Percentiles rank a stretch among this genome's conserved stretches.
Conservation (phyloP, 257 asterid genomes). For the Linaria vulgaris region DNA sequence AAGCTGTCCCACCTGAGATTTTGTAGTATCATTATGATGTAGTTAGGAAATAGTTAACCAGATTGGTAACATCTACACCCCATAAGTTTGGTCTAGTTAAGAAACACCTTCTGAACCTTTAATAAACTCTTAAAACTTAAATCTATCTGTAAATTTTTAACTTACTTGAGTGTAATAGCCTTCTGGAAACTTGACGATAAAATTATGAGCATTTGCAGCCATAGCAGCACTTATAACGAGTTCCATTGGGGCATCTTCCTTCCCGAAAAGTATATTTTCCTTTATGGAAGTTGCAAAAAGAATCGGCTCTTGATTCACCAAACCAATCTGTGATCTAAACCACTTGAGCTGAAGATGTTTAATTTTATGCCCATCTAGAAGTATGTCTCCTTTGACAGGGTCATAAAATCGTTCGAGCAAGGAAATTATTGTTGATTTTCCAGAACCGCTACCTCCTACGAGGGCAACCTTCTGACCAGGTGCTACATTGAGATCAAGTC, state of each 20-base stretch:
- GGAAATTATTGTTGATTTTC: constrained; percentile 49
- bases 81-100: no score
- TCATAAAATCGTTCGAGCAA: constrained; percentile 57
- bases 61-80: neutral
- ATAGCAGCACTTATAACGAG: constrained; percentile 37
- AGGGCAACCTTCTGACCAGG: constrained; percentile 43
- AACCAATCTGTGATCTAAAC: constrained; percentile 51
- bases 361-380: constrained; percentile 48
- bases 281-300: constrained; percentile 52
- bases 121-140: no score
- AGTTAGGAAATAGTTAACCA: neutral
- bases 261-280: constrained; percentile 47
- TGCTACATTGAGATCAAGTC: constrained; percentile 32
- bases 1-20: constrained; percentile 47
- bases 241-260: constrained; percentile 43
- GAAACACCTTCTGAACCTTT: no score
- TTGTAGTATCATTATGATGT: neutral
- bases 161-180: constrained; percentile 53
- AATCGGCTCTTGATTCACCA: constrained; percentile 55
- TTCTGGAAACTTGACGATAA: constrained; percentile 42
- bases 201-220: constrained; percentile 53
- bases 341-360: constrained; percentile 46
- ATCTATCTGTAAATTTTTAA: neutral
- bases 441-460: constrained; percentile 42
- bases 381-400: constrained; percentile 41